These are phyloP conservation scores for Chlamydomonas sp. DNA, from an alignment of 139 green algal species.

Conservation along the genomic window DNA sequence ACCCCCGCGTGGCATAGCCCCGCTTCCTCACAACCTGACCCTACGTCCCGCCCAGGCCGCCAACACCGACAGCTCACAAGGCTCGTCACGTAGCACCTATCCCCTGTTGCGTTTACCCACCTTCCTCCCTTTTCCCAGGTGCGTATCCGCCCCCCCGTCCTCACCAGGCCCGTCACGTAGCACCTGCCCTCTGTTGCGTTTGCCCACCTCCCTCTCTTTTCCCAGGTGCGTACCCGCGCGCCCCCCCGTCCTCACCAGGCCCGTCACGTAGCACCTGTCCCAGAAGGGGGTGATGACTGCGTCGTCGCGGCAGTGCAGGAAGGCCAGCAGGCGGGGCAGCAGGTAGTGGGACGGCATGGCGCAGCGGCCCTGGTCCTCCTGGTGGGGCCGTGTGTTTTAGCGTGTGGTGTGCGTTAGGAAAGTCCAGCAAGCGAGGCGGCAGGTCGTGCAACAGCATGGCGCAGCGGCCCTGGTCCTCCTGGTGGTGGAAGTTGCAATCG, in stretches of 20 bases:
- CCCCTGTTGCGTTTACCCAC: background rate
- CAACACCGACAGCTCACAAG: background rate
- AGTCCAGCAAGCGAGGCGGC: constrained; percentile 22
- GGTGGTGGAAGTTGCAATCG: too few species aligned
- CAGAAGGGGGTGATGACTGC: constrained; percentile 25
- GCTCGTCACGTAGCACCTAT: constrained; percentile 20
- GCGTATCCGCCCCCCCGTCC: background rate
- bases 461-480: constrained; percentile 12
- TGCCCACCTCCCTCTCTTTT: too few species aligned
- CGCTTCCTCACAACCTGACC: too few species aligned
- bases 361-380: constrained; percentile 11
- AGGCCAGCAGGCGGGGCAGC: constrained; percentile 26
- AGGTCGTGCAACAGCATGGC: constrained; percentile 7
- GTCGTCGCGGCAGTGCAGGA: constrained; percentile 39
- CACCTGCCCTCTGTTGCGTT: background rate
- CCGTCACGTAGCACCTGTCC: constrained; percentile 28
- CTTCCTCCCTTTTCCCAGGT: too few species aligned
- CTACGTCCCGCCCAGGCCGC: too few species aligned
- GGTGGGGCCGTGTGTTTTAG: too few species aligned
- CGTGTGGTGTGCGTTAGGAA: background rate
- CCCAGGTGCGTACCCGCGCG: background rate
- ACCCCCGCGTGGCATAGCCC: too few species aligned
- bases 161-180: constrained; percentile 15
- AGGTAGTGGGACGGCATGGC: constrained; percentile 16
- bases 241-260: background rate